phyloP scores from a whole-genome alignment of 768 basidiomycete genomes.

The Podaxis mareebaensis region DNA sequence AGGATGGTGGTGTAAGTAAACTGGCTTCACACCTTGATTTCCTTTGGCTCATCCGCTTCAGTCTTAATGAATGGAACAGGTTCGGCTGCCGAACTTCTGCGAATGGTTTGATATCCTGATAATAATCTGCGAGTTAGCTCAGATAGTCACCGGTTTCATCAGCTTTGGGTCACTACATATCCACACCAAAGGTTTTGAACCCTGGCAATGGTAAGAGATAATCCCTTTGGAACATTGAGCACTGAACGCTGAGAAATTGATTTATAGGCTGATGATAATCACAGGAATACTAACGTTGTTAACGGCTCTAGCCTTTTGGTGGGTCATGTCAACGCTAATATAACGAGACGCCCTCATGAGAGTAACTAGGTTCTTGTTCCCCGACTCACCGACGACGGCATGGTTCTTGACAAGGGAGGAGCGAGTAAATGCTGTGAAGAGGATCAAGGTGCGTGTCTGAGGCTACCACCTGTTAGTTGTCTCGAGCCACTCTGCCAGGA shows the following conservation, averaged over 20 bases:
- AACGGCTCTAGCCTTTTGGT: constrained; percentile 59
- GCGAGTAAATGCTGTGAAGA: constrained; percentile 58
- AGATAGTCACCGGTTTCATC: constrained; percentile 69
- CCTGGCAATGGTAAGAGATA: constrained; percentile 69
- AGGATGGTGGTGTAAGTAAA: constrained; percentile 74
- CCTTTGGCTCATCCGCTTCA: constrained; percentile 22
- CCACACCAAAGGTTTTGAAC: constrained; percentile 52
- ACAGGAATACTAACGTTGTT: constrained; percentile 61
- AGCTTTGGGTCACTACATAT: constrained; percentile 70
- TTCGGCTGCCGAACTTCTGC: constrained; percentile 22
- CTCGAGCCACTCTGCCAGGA: constrained; percentile 32
- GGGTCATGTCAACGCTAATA: constrained; percentile 16
- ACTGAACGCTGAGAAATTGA: background rate
- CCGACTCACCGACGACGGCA: constrained; percentile 72
- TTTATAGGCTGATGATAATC: constrained; percentile 64
- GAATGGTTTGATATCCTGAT: background rate
- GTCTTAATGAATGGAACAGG: constrained; percentile 79
- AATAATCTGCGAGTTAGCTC: constrained; percentile 40
- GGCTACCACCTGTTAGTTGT: background rate
- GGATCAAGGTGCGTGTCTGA: constrained; percentile 51
- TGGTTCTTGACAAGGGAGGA: constrained; percentile 75
- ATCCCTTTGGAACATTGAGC: background rate
- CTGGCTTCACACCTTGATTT: background rate
- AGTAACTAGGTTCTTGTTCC: constrained; percentile 59
- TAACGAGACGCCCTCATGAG: background rate